phyloP scores from a whole-genome alignment of 768 basidiomycete genomes.

The Pleurotus ostreatus region DNA sequence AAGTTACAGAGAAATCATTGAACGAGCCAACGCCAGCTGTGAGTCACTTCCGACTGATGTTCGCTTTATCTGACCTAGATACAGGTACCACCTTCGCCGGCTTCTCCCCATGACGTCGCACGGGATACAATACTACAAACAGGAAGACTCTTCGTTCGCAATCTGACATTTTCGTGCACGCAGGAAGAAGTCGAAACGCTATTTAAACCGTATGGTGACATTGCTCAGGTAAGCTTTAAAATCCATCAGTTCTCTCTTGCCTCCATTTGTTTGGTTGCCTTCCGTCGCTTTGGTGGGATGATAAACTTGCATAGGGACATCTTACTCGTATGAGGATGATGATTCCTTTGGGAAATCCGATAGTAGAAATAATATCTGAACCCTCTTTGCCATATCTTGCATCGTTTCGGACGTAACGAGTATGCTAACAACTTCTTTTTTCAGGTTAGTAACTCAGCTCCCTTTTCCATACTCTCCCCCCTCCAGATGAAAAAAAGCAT shows the following conservation, averaged over 20 bases:
- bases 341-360: conserved; percentile 43
- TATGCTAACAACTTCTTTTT: conserved; percentile 12
- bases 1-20: conserved; percentile 18
- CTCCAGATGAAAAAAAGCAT: conserved; percentile 45
- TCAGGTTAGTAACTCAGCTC: conserved; percentile 5
- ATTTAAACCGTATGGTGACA: conserved; percentile 65
- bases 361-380: conserved; percentile 55
- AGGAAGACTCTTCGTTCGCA: conserved; percentile 86
- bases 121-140: conserved; percentile 65
- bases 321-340: conserved; percentile 25
- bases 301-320: conserved; percentile 16
- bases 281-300: conserved; percentile 9
- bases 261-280: conserved; percentile 8
- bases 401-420: not conserved
- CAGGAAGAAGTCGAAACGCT: conserved; percentile 62
- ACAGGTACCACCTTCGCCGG: not conserved
- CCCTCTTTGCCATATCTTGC: conserved; percentile 9
- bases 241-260: not conserved
- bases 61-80: not conserved
- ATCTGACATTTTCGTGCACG: conserved; percentile 84
- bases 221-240: conserved; percentile 64
- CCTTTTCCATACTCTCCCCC: conserved; percentile 1
- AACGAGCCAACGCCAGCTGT: not conserved
- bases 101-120: conserved; percentile 26
- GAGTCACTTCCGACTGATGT: not conserved